Base-by-base conservation (phyloP, 495 filamentous ascomycete genomes). In the Talaromyces ruber region DNA sequence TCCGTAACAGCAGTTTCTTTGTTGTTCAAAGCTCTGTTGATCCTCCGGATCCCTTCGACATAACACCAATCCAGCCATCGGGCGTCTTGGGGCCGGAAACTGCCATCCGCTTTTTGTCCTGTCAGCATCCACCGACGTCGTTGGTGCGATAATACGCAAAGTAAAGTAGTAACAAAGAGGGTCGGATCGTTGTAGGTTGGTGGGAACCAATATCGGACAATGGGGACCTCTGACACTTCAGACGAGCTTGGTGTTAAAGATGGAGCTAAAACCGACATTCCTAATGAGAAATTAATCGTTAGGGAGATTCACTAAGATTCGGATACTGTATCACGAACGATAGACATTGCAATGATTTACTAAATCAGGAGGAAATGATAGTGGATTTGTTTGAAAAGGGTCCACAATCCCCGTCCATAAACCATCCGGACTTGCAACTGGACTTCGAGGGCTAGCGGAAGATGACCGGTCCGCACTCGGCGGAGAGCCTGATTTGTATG, bases 101-200 rank as follows among this genome's bases (percentile, higher is more conserved):
- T 51, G 24, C 62, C 47, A 34, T 57, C 54, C 2, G 52, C 32
- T 2, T 12, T 47, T n/a, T 60, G 58, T 6, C 58, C 70, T 4
- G 63, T 55, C 30, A 74, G 75, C 21, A 72, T 37, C 67, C 69
- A 76, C 50, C 73, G 74, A 1, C 75, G 71, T 22, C 71, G 70
- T 58, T 74, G 71, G 39, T 79, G 76, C 26, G 74, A 77, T 11
- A 79, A 62, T 0, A 74, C 67, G n/a, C 71, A 74, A 59, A 71
- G 76, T 30, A 76, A 62, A 58, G 77, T 75, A 0, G 76, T 71
- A 14, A 68, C 74, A 29, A 74, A 75, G 22, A 79, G 65, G 3
- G 72, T 71, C 1, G 71, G 68, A 51, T 79, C 74, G 5, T 66
- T 63, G 25, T 75, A 59, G 1, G 74, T 67, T n/a, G 76, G 63